These are phyloP conservation scores for Viola pubescens DNA, from an alignment of 441 rosid species.

Conservation along the genomic window DNA sequence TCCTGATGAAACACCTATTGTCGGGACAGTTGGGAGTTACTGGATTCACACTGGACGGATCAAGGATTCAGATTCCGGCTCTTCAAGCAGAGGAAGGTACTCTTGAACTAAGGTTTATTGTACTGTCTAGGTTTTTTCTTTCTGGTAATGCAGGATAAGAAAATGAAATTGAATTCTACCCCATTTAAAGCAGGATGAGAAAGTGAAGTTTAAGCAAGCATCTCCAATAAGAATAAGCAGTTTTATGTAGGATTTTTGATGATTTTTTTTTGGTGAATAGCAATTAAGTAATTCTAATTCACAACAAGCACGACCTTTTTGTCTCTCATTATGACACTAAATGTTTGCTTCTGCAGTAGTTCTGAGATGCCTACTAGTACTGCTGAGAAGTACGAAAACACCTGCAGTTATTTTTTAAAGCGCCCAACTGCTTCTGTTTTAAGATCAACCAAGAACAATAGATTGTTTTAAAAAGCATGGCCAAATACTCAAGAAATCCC, in stretches of 20 bases:
- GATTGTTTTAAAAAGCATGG: too few relatives aligned
- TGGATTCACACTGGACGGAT: conserved; percentile 36
- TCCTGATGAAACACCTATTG: conserved; percentile 40
- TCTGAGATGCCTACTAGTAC: too few relatives aligned
- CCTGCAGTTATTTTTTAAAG: too few relatives aligned
- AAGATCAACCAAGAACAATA: too few relatives aligned
- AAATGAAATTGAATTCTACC: conserved; percentile 30
- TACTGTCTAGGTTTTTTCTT: background rate
- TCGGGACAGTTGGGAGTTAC: conserved; percentile 59
- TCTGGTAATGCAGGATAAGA: conserved; percentile 31
- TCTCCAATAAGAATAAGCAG: background rate
- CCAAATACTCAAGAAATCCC: too few relatives aligned
- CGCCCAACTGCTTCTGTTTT: too few relatives aligned
- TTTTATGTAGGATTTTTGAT: background rate
- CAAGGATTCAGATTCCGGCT: conserved; percentile 30
- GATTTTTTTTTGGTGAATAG: background rate
- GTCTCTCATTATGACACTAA: too few relatives aligned
- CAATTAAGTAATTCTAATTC: background rate
- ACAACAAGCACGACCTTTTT: too few relatives aligned
- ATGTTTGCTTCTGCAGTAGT: too few relatives aligned
- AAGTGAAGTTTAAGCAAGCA: conserved; percentile 27
- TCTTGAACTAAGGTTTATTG: conserved; percentile 3
- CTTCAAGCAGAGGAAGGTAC: conserved; percentile 53
- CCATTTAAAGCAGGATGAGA: conserved; percentile 42
- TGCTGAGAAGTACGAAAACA: too few relatives aligned